Percentiles rank a stretch among this genome's conserved stretches.
Conservation (phyloP, 371 early-diverging fungal species). For the Mortierella sp. region DNA sequence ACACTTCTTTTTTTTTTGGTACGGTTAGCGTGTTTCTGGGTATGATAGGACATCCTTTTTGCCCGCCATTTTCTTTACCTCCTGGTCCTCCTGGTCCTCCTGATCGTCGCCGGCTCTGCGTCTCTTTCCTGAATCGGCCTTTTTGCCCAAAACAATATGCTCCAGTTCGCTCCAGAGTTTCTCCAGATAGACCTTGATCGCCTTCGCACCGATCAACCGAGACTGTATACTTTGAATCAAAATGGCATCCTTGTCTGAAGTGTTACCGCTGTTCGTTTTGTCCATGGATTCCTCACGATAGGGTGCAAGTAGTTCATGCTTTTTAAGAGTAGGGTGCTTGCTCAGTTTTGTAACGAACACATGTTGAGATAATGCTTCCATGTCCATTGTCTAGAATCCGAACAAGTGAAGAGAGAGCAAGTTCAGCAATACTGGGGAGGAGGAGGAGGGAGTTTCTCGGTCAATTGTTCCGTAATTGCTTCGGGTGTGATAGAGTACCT, state of each 20-base stretch:
- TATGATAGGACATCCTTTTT: no score
- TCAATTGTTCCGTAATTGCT: no score
- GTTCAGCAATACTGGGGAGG: no score
- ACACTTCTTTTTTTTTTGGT: no score
- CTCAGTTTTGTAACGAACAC: slow-evolving; percentile 25
- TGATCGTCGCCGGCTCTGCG: slow-evolving; percentile 13
- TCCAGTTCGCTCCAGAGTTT: slow-evolving; percentile 47
- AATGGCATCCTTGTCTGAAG: slow-evolving; percentile 6
- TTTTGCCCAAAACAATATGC: slow-evolving; percentile 47
- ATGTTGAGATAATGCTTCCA: slow-evolving; percentile 40
- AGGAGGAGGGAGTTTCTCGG: no score
- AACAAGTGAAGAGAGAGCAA: background rate
- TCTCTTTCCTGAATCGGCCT: slow-evolving; percentile 49
- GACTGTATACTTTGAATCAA: slow-evolving; percentile 27
- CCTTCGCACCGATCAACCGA: slow-evolving; percentile 34
- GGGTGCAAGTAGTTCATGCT: slow-evolving; percentile 37
- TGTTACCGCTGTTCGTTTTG: slow-evolving; percentile 13
- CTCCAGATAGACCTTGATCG: slow-evolving; percentile 32
- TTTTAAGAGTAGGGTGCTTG: slow-evolving; percentile 42
- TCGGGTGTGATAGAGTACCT: no score
- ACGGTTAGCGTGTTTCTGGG: no score
- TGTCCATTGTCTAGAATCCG: slow-evolving; percentile 37
- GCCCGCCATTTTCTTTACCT: slow-evolving; percentile 12
- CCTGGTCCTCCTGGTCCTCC: slow-evolving; percentile 22
- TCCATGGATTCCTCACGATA: slow-evolving; percentile 11